A percentile compares a stretch with the other conserved stretches of the same genome.
These are phyloP conservation scores for Eimeria acervulina DNA, from an alignment of 169 alveolate species.

Conservation along the genomic window DNA sequence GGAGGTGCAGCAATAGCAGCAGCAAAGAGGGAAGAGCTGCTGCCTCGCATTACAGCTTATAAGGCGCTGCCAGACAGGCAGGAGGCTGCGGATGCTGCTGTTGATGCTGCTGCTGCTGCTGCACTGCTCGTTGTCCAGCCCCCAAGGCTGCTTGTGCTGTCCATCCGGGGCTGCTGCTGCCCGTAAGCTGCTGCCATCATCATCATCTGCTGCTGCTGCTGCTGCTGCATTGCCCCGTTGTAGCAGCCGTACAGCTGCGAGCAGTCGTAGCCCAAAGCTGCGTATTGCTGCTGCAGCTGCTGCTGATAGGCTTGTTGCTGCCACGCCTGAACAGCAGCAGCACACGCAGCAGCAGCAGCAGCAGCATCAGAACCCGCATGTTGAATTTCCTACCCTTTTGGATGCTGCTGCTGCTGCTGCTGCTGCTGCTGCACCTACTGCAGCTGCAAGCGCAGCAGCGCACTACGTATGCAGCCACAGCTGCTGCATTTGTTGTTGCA, in stretches of 20 bases:
- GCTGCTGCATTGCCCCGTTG: slow-evolving; percentile 65
- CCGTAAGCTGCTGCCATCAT: slow-evolving; percentile 59
- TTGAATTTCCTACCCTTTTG: slow-evolving; percentile 43
- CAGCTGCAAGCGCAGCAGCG: background rate
- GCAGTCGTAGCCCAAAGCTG: slow-evolving; percentile 56
- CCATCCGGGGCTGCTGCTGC: slow-evolving; percentile 33
- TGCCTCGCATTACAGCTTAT: background rate
- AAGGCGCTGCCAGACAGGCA: slow-evolving; percentile 19
- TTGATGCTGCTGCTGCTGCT: slow-evolving; percentile 51
- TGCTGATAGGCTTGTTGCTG: slow-evolving; percentile 73
- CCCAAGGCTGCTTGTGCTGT: slow-evolving; percentile 65
- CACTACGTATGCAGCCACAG: background rate
- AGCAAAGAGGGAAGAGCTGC: too few relatives aligned
- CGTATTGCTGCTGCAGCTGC: slow-evolving; percentile 77
- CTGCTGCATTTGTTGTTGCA: slow-evolving; percentile 6
- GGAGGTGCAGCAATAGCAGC: too few relatives aligned
- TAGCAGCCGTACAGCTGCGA: slow-evolving; percentile 66
- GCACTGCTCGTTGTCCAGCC: slow-evolving; percentile 59
- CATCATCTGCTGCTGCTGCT: slow-evolving; percentile 53
- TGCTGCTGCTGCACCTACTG: slow-evolving; percentile 32
- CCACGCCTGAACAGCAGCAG: slow-evolving; percentile 76
- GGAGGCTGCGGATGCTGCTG: slow-evolving; percentile 47
- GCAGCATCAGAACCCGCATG: slow-evolving; percentile 43
- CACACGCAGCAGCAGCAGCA: slow-evolving; percentile 76
- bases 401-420: slow-evolving; percentile 55